Percentiles rank a stretch among this genome's conserved stretches.
These are phyloP conservation scores for Acacia acuminata DNA, from an alignment of 306 rosid genomes.

Conservation along the genomic window DNA sequence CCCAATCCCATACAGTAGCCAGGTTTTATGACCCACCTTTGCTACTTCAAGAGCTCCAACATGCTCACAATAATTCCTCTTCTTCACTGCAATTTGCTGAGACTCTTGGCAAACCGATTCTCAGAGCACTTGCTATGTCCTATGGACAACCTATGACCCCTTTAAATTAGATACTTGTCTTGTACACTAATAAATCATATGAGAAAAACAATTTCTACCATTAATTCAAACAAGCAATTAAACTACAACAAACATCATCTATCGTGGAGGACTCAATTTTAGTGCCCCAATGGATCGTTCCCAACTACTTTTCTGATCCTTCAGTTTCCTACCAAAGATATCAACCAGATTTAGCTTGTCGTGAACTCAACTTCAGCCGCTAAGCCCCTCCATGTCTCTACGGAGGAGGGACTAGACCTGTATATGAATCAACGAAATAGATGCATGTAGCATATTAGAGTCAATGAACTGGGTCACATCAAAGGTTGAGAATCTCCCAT, in stretches of 20 bases:
- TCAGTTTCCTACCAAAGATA: neutral
- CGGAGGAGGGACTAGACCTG: neutral
- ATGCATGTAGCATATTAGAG: neutral
- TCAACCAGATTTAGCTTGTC: neutral
- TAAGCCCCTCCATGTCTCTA: neutral
- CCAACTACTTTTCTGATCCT: neutral
- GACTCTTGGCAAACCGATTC: no score
- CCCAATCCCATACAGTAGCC: no score
- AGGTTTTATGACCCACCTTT: no score
- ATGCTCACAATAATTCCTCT: no score
- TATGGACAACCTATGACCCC: no score
- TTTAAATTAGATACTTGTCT: no score
- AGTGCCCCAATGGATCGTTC: neutral
- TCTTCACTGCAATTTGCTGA: no score
- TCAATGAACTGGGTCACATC: neutral
- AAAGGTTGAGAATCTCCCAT: neutral
- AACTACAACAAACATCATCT: neutral
- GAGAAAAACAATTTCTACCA: no score
- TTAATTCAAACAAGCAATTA: neutral
- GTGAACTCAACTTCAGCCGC: neutral
- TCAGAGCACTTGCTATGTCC: no score
- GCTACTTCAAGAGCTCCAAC: no score
- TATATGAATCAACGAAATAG: neutral
- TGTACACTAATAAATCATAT: no score
- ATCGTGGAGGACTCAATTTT: neutral